Conservation (phyloP, 2,329 filamentous ascomycete species). For the Aspergillus felis region DNA sequence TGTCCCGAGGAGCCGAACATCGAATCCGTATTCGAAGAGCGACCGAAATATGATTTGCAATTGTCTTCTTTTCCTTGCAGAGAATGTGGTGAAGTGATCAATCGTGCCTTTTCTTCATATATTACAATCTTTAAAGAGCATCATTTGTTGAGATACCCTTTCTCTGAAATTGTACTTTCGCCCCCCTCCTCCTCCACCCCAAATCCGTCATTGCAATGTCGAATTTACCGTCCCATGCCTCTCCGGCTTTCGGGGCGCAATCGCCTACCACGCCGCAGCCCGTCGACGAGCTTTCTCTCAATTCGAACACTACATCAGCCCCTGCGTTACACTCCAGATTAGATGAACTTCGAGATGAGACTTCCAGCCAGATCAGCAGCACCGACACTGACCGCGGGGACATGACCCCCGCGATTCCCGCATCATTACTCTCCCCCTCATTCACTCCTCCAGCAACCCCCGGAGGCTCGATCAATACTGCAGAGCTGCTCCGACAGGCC, state of each 20-base stretch:
- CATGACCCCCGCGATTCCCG: conserved; percentile 46
- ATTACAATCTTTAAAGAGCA: neutral
- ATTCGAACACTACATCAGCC: conserved; percentile 4
- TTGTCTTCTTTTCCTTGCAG: neutral
- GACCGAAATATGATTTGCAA: neutral
- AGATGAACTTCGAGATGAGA: conserved; percentile 16
- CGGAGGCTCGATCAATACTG: conserved; percentile 35
- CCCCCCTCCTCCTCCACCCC: conserved; percentile 1
- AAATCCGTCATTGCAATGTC: conserved; percentile 41
- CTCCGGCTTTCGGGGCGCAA: conserved; percentile 46
- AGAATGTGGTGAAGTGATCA: neutral
- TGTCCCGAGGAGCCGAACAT: neutral
- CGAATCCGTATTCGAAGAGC: neutral
- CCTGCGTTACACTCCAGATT: conserved; percentile 6
- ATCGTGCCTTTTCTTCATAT: neutral
- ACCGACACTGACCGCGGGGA: conserved; percentile 24
- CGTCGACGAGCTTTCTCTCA: conserved; percentile 21
- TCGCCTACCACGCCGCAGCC: conserved; percentile 20
- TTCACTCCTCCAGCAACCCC: conserved; percentile 47
- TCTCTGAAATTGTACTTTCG: conserved; percentile 2
- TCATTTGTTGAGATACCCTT: neutral
- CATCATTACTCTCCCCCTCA: conserved; percentile 52
- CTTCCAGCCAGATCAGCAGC: conserved; percentile 14
- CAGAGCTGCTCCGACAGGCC: conserved; percentile 24
- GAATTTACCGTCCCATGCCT: conserved; percentile 53